These are phyloP conservation scores for Heracleum sosnowskyi DNA, from an alignment of 129 eudicot genomes.

Conservation along the genomic window DNA sequence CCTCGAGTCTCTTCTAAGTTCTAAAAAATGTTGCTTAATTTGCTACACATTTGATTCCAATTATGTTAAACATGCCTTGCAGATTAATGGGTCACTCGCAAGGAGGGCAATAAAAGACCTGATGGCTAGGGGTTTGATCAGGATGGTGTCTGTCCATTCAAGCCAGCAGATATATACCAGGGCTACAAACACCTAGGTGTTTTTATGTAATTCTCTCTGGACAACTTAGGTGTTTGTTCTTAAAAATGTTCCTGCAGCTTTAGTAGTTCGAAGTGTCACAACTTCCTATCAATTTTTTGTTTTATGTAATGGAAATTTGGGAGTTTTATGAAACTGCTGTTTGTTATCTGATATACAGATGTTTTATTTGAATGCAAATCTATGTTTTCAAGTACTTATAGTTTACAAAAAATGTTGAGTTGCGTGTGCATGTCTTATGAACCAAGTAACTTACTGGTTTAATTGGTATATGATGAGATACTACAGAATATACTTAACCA, in stretches of 20 bases:
- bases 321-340: neutral
- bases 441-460: too few species aligned
- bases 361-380: neutral
- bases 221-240: too few species aligned
- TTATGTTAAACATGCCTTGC: neutral
- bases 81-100: constrained; percentile 84
- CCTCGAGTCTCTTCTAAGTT: neutral
- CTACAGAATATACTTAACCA: too few species aligned
- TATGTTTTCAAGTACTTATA: neutral
- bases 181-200: constrained; percentile 63
- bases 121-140: constrained; percentile 74
- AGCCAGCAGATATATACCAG: constrained; percentile 79
- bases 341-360: neutral
- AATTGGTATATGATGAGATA: too few species aligned
- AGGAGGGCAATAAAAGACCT: constrained; percentile 68
- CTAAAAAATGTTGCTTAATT: neutral
- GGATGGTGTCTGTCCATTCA: constrained; percentile 64
- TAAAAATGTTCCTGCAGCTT: neutral
- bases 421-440: too few species aligned
- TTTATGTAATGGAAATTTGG: neutral
- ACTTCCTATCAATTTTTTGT: neutral
- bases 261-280: neutral
- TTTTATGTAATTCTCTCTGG: too few species aligned
- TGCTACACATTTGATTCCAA: neutral
- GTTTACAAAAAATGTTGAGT: neutral